Conservation (phyloP, 768 basidiomycete genomes). For the Gelatoporia subvermispora region DNA sequence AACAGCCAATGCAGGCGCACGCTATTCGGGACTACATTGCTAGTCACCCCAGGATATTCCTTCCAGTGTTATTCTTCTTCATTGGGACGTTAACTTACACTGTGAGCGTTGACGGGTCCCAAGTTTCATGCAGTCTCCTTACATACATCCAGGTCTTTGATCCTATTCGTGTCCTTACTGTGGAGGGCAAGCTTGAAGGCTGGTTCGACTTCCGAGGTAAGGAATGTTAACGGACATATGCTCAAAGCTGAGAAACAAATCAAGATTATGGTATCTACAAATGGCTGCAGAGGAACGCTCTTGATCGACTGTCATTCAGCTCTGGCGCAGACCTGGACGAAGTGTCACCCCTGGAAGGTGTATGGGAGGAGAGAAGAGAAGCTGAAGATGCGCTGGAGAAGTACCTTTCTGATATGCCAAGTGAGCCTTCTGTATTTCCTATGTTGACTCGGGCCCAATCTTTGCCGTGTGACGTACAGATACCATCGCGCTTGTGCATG, state of each 20-base stretch:
- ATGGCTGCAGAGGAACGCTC: slow-evolving; percentile 64
- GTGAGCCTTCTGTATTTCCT: slow-evolving; percentile 34
- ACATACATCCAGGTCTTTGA: slow-evolving; percentile 71
- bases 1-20: slow-evolving; percentile 61
- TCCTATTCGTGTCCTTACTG: slow-evolving; percentile 79
- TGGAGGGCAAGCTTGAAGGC: slow-evolving; percentile 75
- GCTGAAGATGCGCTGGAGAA: slow-evolving; percentile 62
- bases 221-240: slow-evolving; percentile 1
- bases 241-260: slow-evolving; percentile 1
- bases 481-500: slow-evolving; percentile 76
- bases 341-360: slow-evolving; percentile 30
- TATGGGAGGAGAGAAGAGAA: slow-evolving; percentile 83
- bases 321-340: slow-evolving; percentile 17
- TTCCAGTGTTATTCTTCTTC: slow-evolving; percentile 80
- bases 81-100: slow-evolving; percentile 89
- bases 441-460: background rate
- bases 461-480: slow-evolving; percentile 32
- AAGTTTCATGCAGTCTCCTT: background rate
- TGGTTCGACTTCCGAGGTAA: slow-evolving; percentile 79
- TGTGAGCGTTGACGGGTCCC: slow-evolving; percentile 37
- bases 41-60: slow-evolving; percentile 78
- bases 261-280: slow-evolving; percentile 70
- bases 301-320: slow-evolving; percentile 42
- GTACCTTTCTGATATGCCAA: slow-evolving; percentile 77
- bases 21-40: slow-evolving; percentile 74